Base-by-base conservation (phyloP, 75 land plant species). In the Sequoiadendron giganteum region DNA sequence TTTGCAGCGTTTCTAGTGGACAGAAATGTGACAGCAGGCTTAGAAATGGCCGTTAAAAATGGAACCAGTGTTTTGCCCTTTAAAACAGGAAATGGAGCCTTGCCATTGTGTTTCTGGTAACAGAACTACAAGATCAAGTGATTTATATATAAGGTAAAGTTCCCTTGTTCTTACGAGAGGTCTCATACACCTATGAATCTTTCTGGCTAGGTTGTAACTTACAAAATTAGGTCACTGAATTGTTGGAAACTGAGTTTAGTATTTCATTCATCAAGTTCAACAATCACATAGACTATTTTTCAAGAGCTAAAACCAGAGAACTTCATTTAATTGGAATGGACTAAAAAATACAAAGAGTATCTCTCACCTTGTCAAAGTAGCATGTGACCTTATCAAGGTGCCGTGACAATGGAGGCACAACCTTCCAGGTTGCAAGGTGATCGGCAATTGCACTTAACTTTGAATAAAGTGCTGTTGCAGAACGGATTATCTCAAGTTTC, bases 361-460 rank as follows among this genome's bases (percentile, higher is more conserved):
- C 54, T 32, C 28, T 85, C 93, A 95, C 96, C 94, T 92, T 95
- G 48, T 85, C 93, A 87, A 95, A 95, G 90, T 90, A 94, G 34
- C 77, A 25, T 18, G 90, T 95, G 58, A 89, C 87, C 70, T 89
- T 92, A 86, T 92, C 94, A 28, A 94, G 88, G 10, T 91, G 92
- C 40, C 89, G 86, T 52, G 49, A 28, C 34, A 92, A 28, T 55
- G 96, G 96, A 86, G 95, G n/a, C n/a, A 45, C 89, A 36, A 92
- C 54, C 38, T 91, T 86, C 95, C 95, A 95, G 30, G 88, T 85
- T 34, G 90, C 75, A 28, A 94, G 61, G 21, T 52, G 85, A 43
- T 80, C 70, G n/a, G 80, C 85, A 3, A 92, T 90, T 68, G 87
- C 40, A 34, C 89, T 88, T 16, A 95, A 61, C 76, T 89, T 95